These are phyloP conservation scores for Tarenaya hassleriana DNA, from an alignment of 345 rosid species.

Conservation along the genomic window DNA sequence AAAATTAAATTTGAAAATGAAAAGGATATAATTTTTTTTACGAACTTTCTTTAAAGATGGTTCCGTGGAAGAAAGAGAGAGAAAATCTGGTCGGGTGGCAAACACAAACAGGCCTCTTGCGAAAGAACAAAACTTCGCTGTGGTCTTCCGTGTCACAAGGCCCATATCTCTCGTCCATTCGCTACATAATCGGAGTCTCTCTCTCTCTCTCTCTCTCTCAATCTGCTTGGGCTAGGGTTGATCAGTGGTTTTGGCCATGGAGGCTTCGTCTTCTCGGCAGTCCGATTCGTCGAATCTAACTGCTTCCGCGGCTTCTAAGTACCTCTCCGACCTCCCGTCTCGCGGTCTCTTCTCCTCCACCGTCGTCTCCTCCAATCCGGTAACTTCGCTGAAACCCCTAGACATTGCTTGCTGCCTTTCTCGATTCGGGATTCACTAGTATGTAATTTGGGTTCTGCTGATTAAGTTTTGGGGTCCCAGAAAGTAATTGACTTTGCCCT, in stretches of 20 bases:
- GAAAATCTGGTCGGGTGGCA: too few species aligned
- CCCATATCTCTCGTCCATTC: too few species aligned
- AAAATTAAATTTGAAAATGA: too few species aligned
- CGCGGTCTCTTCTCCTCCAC: constrained; percentile 76
- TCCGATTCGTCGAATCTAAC: constrained; percentile 32
- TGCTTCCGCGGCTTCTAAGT: constrained; percentile 30
- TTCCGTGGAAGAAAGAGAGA: too few species aligned
- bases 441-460: neutral
- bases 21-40: too few species aligned
- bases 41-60: too few species aligned
- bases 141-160: too few species aligned
- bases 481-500: too few species aligned
- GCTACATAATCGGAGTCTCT: too few species aligned
- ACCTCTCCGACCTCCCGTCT: constrained; percentile 75
- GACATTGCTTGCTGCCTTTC: neutral
- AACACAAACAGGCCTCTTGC: too few species aligned
- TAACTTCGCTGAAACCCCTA: constrained; percentile 19
- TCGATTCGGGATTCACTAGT: neutral
- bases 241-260: constrained; percentile 46
- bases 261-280: constrained; percentile 42
- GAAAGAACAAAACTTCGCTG: too few species aligned
- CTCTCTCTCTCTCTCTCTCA: neutral
- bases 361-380: constrained; percentile 65
- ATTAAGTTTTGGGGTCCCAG: too few species aligned
- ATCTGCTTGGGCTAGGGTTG: constrained; percentile 30